These are phyloP conservation scores for Neopestalotiopsis sp. DNA, from an alignment of 2,329 filamentous ascomycete species.

Conservation along the genomic window DNA sequence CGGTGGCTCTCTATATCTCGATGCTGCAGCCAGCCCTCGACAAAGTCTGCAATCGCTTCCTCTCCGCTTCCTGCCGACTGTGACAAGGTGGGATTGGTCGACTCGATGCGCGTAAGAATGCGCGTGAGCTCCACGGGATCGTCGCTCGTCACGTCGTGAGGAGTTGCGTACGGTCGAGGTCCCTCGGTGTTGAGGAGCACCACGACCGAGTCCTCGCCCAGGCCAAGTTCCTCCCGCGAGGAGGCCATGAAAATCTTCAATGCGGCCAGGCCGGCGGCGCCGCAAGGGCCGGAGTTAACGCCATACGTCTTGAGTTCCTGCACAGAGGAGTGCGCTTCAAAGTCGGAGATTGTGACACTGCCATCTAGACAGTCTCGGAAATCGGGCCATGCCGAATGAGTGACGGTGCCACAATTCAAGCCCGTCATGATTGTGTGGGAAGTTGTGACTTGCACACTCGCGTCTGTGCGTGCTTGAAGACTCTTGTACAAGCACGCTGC, in stretches of 20 bases:
- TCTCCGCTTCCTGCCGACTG: constrained; percentile 51
- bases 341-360: constrained; percentile 64
- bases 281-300: constrained; percentile 38
- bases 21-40: constrained; percentile 56
- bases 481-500: constrained; percentile 64
- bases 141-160: constrained; percentile 39
- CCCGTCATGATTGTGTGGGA: constrained; percentile 74
- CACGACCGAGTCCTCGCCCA: constrained; percentile 59
- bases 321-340: constrained; percentile 65
- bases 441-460: constrained; percentile 54
- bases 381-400: constrained; percentile 67
- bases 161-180: constrained; percentile 55
- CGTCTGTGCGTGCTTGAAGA: constrained; percentile 51
- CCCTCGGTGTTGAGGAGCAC: constrained; percentile 74
- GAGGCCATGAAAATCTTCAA: constrained; percentile 52
- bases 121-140: constrained; percentile 50
- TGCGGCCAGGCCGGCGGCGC: constrained; percentile 55
- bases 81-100: constrained; percentile 51
- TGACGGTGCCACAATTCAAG: constrained; percentile 75
- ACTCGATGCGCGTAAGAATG: constrained; percentile 53
- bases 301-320: constrained; percentile 50
- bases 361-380: constrained; percentile 65
- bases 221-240: constrained; percentile 39
- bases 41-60: constrained; percentile 49
- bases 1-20: constrained; percentile 56